Percentiles rank a stretch among this genome's conserved stretches.
Evolutionary conservation across 768 basidiomycete species (phyloP).

Genomic region (Psilocybe azurescens): DNA sequence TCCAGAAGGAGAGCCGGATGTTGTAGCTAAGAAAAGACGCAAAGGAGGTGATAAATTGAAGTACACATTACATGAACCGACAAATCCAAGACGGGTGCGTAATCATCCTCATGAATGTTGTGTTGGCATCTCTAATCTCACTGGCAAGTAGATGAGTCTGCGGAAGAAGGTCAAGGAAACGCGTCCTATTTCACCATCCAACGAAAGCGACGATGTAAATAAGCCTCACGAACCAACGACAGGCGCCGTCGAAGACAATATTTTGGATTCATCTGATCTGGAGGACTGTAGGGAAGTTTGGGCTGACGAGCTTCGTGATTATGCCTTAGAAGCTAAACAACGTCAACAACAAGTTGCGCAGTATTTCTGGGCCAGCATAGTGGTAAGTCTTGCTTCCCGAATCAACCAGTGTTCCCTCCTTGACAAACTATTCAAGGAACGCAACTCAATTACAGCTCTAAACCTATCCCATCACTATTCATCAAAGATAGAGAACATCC

Average conservation of each 20-base stretch:
- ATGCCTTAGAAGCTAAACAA: slow-evolving; percentile 73
- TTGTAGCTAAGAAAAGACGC: slow-evolving; percentile 28
- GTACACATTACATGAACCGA: slow-evolving; percentile 27
- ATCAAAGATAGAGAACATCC: slow-evolving; percentile 50
- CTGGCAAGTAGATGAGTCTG: slow-evolving; percentile 26
- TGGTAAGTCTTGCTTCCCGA: slow-evolving; percentile 45
- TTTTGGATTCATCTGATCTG: slow-evolving; percentile 73
- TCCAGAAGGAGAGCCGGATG: slow-evolving; percentile 27
- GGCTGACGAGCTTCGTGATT: slow-evolving; percentile 70
- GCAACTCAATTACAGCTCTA: slow-evolving; percentile 67
- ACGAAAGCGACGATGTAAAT: slow-evolving; percentile 30
- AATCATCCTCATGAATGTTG: slow-evolving; percentile 2
- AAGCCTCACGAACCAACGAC: slow-evolving; percentile 32
- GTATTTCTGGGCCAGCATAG: slow-evolving; percentile 71
- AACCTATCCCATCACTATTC: slow-evolving; percentile 65
- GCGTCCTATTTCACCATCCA: slow-evolving; percentile 33
- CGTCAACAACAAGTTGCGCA: slow-evolving; percentile 75
- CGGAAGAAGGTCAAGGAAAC: slow-evolving; percentile 34
- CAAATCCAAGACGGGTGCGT: slow-evolving; percentile 30
- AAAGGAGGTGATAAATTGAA: slow-evolving; percentile 26
- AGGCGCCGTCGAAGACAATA: slow-evolving; percentile 45
- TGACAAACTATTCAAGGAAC: slow-evolving; percentile 55
- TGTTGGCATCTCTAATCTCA: slow-evolving; percentile 4
- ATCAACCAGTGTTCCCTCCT: slow-evolving; percentile 1
- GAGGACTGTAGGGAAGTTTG: slow-evolving; percentile 84